A percentile compares a stretch with the other conserved stretches of the same genome.
Evolutionary conservation across 1,284 basidiomycete genomes (phyloP).

Genomic region (Exobasidium cylindrosporum): DNA sequence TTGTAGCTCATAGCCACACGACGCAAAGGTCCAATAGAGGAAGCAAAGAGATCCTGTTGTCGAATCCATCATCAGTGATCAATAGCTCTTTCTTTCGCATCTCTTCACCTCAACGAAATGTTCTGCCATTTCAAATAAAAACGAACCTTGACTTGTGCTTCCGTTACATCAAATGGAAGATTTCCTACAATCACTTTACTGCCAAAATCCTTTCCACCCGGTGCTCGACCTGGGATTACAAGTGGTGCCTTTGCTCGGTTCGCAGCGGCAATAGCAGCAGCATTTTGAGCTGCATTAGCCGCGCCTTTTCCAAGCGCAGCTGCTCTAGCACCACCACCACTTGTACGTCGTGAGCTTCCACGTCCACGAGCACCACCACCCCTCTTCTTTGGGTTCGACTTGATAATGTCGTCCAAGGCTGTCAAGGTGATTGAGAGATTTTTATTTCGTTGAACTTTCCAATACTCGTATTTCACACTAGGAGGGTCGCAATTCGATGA

Average conservation of each 20-base stretch:
- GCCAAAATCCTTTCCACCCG: constrained; percentile 25
- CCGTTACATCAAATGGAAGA: constrained; percentile 89
- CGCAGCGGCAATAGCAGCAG: constrained; percentile 42
- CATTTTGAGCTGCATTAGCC: constrained; percentile 26
- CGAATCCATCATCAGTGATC: background rate
- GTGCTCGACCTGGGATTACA: constrained; percentile 48
- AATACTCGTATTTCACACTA: background rate
- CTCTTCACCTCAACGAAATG: background rate
- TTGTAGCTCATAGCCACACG: constrained; percentile 84
- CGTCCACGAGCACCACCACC: constrained; percentile 25
- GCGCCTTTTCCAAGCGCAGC: constrained; percentile 36
- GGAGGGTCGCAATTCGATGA: background rate
- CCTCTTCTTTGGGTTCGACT: constrained; percentile 41
- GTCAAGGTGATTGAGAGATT: constrained; percentile 12
- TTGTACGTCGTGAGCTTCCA: constrained; percentile 23
- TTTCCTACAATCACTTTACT: constrained; percentile 96
- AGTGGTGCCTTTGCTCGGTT: constrained; percentile 52
- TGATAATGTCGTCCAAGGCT: constrained; percentile 54
- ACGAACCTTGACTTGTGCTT: constrained; percentile 77
- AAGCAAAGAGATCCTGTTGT: constrained; percentile 76
- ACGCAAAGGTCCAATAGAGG: constrained; percentile 82
- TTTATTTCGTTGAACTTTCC: background rate
- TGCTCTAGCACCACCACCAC: constrained; percentile 42
- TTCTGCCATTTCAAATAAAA: background rate
- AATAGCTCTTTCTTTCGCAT: background rate